Conservation (phyloP, 2,329 filamentous ascomycete species). For the Hymenoscyphus fructigenus region DNA sequence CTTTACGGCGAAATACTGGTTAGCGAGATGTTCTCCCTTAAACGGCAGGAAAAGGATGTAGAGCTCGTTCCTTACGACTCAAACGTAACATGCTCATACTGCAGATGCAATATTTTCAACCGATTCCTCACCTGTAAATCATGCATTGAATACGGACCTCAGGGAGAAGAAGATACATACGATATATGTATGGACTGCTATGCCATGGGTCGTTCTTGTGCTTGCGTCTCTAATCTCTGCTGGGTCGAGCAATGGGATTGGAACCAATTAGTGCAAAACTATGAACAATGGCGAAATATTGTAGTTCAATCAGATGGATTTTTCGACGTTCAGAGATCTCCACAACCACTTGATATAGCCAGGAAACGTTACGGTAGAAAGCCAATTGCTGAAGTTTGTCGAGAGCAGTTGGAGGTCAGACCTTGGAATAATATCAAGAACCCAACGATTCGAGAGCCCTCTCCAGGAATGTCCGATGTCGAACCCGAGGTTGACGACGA, state of each 20-base stretch:
- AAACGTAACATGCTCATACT: conserved; percentile 94
- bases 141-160: conserved; percentile 66
- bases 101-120: conserved; percentile 95
- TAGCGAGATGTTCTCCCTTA: conserved; percentile 79
- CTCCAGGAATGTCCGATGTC: conserved; percentile 46
- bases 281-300: conserved; percentile 79
- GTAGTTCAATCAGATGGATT: conserved; percentile 73
- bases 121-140: conserved; percentile 88
- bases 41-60: conserved; percentile 59
- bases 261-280: conserved; percentile 72
- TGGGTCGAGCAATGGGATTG: conserved; percentile 96
- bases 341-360: conserved; percentile 69
- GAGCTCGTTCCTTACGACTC: conserved; percentile 83
- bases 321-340: conserved; percentile 63
- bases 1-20: conserved; percentile 78
- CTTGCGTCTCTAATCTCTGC: conserved; percentile 77
- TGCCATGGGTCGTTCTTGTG: conserved; percentile 92
- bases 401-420: conserved; percentile 76
- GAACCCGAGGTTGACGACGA: conserved; percentile 64
- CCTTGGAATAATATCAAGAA: conserved; percentile 78
- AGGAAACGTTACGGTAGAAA: conserved; percentile 68
- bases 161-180: conserved; percentile 81
- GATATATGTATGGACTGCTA: conserved; percentile 99
- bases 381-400: conserved; percentile 87
- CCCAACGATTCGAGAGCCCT: conserved; percentile 24